Evolutionary conservation across 2,329 filamentous ascomycete genomes (phyloP).

Genomic region (Monilinia polystroma): DNA sequence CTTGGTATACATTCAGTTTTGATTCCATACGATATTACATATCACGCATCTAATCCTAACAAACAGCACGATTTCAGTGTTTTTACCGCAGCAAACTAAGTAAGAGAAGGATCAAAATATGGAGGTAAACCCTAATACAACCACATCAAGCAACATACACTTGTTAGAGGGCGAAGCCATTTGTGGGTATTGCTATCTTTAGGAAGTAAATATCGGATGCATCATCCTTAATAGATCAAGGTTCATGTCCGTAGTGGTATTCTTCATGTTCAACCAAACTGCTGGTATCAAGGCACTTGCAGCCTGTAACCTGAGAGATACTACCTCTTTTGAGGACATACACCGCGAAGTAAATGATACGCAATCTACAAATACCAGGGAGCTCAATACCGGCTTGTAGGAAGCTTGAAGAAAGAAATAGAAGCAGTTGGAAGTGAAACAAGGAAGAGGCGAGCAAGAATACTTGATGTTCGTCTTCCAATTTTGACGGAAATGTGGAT

Average conservation of each 20-base stretch:
- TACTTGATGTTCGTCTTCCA: neutral
- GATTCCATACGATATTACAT: neutral
- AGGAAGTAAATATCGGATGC: neutral
- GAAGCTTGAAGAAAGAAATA: neutral
- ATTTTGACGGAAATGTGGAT: too few species aligned
- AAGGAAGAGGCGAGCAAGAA: neutral
- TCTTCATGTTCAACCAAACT: neutral
- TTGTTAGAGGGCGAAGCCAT: neutral
- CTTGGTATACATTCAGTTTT: too few species aligned
- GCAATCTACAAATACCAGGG: neutral
- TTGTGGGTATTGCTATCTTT: neutral
- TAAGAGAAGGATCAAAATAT: neutral
- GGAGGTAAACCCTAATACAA: neutral
- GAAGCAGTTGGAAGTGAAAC: neutral
- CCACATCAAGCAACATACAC: neutral
- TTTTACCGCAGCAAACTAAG: too few species aligned
- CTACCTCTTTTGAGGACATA: neutral
- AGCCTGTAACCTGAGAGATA: neutral
- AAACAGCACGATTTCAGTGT: neutral
- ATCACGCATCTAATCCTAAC: neutral
- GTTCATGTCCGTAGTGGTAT: neutral
- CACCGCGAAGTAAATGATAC: neutral
- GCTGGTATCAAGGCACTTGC: constrained; percentile 1
- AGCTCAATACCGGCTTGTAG: neutral
- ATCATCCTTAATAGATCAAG: neutral